Evolutionary conservation across 164 flowering plant species (phyloP).

Genomic region (Taxillus chinensis): DNA sequence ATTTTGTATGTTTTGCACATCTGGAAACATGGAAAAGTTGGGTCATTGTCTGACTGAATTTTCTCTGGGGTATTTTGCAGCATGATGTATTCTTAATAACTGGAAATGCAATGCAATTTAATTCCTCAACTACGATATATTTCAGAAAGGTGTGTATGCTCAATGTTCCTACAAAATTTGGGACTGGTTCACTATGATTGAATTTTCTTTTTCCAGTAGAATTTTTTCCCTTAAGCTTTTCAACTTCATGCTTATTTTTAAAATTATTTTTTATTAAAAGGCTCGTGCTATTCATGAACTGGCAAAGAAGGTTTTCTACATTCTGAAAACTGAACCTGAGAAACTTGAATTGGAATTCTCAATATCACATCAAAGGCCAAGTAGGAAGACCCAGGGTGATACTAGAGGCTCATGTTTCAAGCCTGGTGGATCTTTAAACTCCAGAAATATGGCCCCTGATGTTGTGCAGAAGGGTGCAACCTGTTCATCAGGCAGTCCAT

Average conservation of each 20-base stretch:
- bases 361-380: constrained; percentile 26
- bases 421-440: constrained; percentile 10
- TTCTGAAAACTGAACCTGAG: constrained; percentile 45
- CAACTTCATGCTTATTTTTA: too few relatives aligned
- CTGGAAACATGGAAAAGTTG: not conserved
- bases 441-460: constrained; percentile 5
- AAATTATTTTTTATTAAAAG: constrained; percentile 14
- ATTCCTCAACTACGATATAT: constrained; percentile 38
- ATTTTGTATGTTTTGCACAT: too few relatives aligned
- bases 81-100: constrained; percentile 52
- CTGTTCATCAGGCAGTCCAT: constrained; percentile 8
- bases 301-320: constrained; percentile 46
- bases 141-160: constrained; percentile 49
- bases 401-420: constrained; percentile 11
- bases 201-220: too few relatives aligned
- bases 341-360: constrained; percentile 36
- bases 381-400: constrained; percentile 24
- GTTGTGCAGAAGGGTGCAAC: constrained; percentile 13
- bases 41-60: constrained; percentile 4
- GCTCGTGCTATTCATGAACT: constrained; percentile 54
- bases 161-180: not conserved
- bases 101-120: constrained; percentile 70
- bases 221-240: too few relatives aligned
- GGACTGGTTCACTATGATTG: not conserved
- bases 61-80: constrained; percentile 29